These are phyloP conservation scores for Claviceps pazoutovae DNA, from an alignment of 2,329 filamentous ascomycete genomes.

Conservation along the genomic window DNA sequence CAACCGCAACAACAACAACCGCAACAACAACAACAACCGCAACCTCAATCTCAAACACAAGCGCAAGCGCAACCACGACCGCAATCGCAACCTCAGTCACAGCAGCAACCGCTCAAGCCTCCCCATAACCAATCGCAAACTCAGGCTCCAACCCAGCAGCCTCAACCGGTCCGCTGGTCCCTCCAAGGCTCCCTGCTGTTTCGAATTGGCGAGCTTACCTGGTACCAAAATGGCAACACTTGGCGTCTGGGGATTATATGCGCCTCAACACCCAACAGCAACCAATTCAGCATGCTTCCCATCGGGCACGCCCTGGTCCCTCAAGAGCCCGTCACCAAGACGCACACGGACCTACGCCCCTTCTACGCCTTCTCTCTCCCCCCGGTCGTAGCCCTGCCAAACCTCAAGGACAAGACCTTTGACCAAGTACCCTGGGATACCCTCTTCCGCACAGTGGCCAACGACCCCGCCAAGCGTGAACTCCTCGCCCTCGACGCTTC, in stretches of 20 bases:
- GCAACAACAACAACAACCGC: constrained; percentile 9
- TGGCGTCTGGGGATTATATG: constrained; percentile 36
- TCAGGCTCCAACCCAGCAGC: not conserved
- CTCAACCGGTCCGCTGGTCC: constrained; percentile 15
- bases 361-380: constrained; percentile 39
- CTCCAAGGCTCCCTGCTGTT: constrained; percentile 26
- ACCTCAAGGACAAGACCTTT: constrained; percentile 26
- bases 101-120: constrained; percentile 3
- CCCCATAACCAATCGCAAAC: constrained; percentile 1
- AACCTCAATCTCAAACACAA: constrained; percentile 1
- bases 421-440: constrained; percentile 29
- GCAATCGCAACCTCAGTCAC: constrained; percentile 4
- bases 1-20: constrained; percentile 4
- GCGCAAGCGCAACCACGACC: constrained; percentile 7
- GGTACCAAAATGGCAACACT: constrained; percentile 32
- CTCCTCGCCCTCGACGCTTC: constrained; percentile 33
- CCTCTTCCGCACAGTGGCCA: constrained; percentile 18
- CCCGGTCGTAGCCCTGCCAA: constrained; percentile 20
- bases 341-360: constrained; percentile 29
- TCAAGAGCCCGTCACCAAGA: constrained; percentile 25
- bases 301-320: constrained; percentile 24
- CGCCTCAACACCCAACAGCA: constrained; percentile 12
- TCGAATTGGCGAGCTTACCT: constrained; percentile 34
- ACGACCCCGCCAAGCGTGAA: constrained; percentile 25
- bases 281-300: constrained; percentile 25